Evolutionary conservation across 1,139 yeast species (phyloP).

Genomic region (Geotrichum europaeum): DNA sequence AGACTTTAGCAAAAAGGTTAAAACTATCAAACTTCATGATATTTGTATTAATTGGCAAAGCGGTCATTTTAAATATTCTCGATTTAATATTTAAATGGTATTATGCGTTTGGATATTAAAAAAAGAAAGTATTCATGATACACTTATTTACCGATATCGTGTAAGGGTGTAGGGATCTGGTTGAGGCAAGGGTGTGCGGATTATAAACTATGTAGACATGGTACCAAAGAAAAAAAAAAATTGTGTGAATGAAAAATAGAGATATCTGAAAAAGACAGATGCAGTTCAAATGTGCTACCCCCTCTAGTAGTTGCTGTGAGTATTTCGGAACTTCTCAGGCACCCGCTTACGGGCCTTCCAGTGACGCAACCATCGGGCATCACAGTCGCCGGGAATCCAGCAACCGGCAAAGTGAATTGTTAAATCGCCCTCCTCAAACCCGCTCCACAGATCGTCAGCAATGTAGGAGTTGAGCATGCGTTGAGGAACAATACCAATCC

Average conservation of each 20-base stretch:
- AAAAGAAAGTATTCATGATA: no score
- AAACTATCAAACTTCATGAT: no score
- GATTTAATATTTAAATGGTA: no score
- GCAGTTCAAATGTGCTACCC: background rate
- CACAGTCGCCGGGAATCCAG: conserved; percentile 17
- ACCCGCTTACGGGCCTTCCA: conserved; percentile 13
- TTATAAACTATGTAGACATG: no score
- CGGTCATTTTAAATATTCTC: no score
- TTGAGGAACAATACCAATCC: conserved; percentile 25
- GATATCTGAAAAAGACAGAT: background rate
- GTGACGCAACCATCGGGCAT: conserved; percentile 12
- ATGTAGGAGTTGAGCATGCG: conserved; percentile 25
- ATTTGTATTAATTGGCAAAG: no score
- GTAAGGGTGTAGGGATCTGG: no score
- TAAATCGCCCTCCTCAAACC: conserved; percentile 15
- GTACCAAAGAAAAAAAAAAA: no score
- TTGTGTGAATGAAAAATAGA: background rate
- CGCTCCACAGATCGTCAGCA: conserved; percentile 13
- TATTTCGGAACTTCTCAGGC: conserved; percentile 9
- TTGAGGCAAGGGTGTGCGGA: no score
- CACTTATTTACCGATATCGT: no score
- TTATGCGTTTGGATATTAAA: no score
- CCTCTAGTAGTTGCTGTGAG: background rate
- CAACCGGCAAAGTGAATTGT: conserved; percentile 20
- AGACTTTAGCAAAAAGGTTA: no score